Conservation (phyloP, 179 eudicot species). For the Nepenthes alata region DNA sequence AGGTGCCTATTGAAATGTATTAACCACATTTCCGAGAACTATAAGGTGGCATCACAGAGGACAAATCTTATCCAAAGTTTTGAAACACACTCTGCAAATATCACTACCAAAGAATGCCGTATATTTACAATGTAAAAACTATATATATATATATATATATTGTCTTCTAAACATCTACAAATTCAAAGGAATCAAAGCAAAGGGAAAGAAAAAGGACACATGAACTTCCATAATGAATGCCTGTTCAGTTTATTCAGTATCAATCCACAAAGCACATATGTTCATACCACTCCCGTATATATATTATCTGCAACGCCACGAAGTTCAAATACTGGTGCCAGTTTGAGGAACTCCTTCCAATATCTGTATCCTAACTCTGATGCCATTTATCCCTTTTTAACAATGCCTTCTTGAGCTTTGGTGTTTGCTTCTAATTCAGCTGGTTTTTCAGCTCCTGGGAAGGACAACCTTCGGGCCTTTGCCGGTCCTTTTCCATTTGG, state of each 20-base stretch:
- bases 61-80: too few species aligned
- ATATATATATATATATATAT: conserved; percentile 4
- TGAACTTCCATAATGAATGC: too few species aligned
- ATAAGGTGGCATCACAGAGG: too few species aligned
- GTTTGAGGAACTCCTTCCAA: conserved; percentile 4
- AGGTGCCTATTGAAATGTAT: too few species aligned
- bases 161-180: conserved; percentile 22
- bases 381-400: conserved; percentile 15
- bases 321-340: conserved; percentile 1
- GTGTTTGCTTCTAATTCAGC: conserved; percentile 15
- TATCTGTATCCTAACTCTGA: conserved; percentile 13
- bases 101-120: conserved; percentile 1
- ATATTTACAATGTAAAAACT: conserved; percentile 27
- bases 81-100: not conserved
- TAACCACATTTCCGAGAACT: too few species aligned
- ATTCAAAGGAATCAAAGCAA: conserved; percentile 5
- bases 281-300: conserved; percentile 23
- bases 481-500: conserved; percentile 26
- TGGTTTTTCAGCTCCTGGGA: conserved; percentile 32
- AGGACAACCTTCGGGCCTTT: conserved; percentile 38
- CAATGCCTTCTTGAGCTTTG: conserved; percentile 20
- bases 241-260: conserved; percentile 9
- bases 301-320: conserved; percentile 5
- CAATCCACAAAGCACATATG: conserved; percentile 14
- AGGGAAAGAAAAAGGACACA: not conserved